Conservation (phyloP, 345 rosid species). For the Balakata baccata region DNA sequence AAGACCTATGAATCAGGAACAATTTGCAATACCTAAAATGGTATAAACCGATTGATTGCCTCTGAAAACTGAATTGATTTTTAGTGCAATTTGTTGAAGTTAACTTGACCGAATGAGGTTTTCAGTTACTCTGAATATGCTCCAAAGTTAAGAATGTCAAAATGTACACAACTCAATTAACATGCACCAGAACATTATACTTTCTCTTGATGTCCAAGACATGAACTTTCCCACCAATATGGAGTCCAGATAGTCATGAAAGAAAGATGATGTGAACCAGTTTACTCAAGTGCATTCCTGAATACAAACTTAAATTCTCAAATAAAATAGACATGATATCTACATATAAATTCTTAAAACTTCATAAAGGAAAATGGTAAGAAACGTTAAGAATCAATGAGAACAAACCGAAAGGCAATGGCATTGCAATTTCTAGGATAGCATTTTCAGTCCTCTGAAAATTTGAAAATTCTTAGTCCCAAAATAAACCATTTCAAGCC, state of each 20-base stretch:
- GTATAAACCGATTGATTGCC: neutral
- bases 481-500: conserved; percentile 1
- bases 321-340: too few species aligned
- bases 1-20: neutral
- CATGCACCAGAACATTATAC: neutral
- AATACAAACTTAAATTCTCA: too few species aligned
- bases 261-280: too few species aligned
- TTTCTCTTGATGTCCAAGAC: neutral
- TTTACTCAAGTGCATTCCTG: too few species aligned
- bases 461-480: neutral
- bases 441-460: neutral
- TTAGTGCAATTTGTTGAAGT: neutral
- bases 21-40: neutral
- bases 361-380: neutral
- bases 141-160: neutral
- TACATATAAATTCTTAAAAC: neutral
- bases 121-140: neutral
- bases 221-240: too few species aligned
- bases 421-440: neutral
- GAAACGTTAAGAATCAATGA: neutral
- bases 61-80: neutral
- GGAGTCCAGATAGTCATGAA: too few species aligned
- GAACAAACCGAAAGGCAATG: neutral
- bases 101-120: neutral
- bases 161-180: neutral